Percentiles rank a stretch among this genome's conserved stretches.
Conservation (phyloP, 2,329 filamentous ascomycete genomes). For the Alternaria atra region DNA sequence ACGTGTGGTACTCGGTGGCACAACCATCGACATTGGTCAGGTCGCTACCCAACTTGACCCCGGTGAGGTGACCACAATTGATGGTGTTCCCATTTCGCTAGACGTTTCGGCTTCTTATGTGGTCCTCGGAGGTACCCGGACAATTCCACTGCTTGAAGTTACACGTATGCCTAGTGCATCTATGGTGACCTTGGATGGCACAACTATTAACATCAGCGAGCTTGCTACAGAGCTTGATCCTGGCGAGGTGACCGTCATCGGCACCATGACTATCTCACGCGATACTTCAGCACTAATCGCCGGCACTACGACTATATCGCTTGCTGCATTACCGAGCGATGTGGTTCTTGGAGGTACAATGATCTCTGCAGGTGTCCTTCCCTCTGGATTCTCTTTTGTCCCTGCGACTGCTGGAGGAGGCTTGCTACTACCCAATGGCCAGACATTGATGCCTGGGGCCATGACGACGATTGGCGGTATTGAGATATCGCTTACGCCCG, state of each 20-base stretch:
- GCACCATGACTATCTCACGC: background rate
- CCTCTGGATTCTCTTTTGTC: background rate
- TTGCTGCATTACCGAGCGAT: background rate
- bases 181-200: background rate
- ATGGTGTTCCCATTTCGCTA: background rate
- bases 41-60: background rate
- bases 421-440: background rate
- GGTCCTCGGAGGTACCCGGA: background rate
- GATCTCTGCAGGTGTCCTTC: background rate
- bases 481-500: background rate
- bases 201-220: background rate
- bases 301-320: background rate
- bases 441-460: constrained; percentile 2
- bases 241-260: background rate
- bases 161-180: background rate
- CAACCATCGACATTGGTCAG: background rate
- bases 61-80: background rate
- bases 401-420: background rate
- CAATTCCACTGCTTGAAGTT: background rate
- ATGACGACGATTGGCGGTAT: background rate
- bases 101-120: background rate
- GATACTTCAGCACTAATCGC: background rate
- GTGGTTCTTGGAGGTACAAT: background rate
- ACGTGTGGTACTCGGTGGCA: background rate
- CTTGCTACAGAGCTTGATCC: background rate